Conservation (phyloP, 768 basidiomycete genomes). For the Epithele typhae region DNA sequence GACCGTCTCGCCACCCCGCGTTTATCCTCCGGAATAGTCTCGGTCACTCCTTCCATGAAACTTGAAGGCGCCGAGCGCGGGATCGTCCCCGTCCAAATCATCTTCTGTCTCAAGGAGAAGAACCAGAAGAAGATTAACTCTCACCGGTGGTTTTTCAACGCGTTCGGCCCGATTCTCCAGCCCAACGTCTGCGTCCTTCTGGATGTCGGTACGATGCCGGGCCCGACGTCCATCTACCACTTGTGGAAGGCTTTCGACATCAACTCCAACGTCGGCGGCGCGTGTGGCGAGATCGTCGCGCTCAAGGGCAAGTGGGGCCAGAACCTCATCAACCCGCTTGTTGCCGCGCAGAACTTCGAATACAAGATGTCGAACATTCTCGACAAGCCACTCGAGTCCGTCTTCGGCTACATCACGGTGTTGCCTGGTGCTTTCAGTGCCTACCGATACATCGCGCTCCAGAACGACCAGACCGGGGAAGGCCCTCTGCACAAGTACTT, state of each 20-base stretch:
- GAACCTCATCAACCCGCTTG: slow-evolving; percentile 79
- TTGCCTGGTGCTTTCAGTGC: slow-evolving; percentile 91
- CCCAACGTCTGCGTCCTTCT: slow-evolving; percentile 92
- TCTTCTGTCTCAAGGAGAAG: slow-evolving; percentile 90
- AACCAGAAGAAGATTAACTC: slow-evolving; percentile 97
- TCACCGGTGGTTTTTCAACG: slow-evolving; percentile 94
- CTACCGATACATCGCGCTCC: slow-evolving; percentile 85
- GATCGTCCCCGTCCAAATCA: slow-evolving; percentile 84
- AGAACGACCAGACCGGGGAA: slow-evolving; percentile 78
- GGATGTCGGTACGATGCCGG: slow-evolving; percentile 85
- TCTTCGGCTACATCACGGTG: slow-evolving; percentile 95
- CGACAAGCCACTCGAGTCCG: slow-evolving; percentile 85
- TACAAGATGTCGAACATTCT: slow-evolving; percentile 94
- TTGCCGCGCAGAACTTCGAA: slow-evolving; percentile 91
- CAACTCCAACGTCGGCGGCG: slow-evolving; percentile 86
- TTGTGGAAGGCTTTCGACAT: slow-evolving; percentile 95
- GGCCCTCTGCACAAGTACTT: slow-evolving; percentile 96
- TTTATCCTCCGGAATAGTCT: slow-evolving; percentile 46
- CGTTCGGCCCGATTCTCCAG: slow-evolving; percentile 75
- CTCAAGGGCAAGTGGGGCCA: slow-evolving; percentile 80
- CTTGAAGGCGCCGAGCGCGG: slow-evolving; percentile 77
- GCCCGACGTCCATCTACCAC: slow-evolving; percentile 85
- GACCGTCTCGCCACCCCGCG: not conserved
- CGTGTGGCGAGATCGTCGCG: slow-evolving; percentile 95
- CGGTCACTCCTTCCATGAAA: slow-evolving; percentile 76